A percentile compares a stretch with the other conserved stretches of the same genome.
Conservation (phyloP, 2,329 filamentous ascomycete genomes). For the Penicillium corylophilum region DNA sequence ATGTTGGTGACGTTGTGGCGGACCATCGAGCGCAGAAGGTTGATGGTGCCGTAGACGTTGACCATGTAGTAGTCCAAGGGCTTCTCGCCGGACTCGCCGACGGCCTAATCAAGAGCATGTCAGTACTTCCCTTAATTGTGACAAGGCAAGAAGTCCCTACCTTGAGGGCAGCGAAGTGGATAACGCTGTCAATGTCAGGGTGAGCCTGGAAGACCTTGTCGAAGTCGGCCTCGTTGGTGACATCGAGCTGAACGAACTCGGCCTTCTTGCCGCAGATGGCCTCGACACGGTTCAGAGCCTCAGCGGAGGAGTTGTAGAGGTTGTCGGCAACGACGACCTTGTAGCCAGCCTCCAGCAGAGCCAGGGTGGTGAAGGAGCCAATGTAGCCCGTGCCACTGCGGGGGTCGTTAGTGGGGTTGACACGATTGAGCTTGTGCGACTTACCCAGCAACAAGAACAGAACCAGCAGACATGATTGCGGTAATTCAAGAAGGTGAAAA, state of each 20-base stretch:
- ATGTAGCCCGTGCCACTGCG: constrained; percentile 92
- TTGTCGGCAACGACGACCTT: constrained; percentile 96
- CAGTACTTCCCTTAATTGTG: not conserved
- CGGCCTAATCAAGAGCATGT: constrained; percentile 60
- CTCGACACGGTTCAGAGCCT: constrained; percentile 92
- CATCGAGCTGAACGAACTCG: constrained; percentile 78
- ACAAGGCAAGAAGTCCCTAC: constrained; percentile 45
- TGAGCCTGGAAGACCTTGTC: constrained; percentile 86
- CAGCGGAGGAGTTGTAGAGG: constrained; percentile 93
- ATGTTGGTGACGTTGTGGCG: constrained; percentile 92
- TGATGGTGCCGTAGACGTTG: constrained; percentile 90
- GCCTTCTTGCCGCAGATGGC: constrained; percentile 86
- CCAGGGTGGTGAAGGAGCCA: constrained; percentile 91
- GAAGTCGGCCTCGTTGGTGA: constrained; percentile 79
- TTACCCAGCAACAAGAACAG: constrained; percentile 90
- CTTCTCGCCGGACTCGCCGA: constrained; percentile 90
- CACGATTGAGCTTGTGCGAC: constrained; percentile 28
- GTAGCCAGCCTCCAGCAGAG: constrained; percentile 90
- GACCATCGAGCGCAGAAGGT: constrained; percentile 82
- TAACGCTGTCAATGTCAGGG: constrained; percentile 94
- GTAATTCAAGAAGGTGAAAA: not conserved
- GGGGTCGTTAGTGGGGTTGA: constrained; percentile 28
- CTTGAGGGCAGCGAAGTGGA: constrained; percentile 98
- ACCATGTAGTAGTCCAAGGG: constrained; percentile 97
- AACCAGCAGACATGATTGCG: constrained; percentile 71